Evolutionary conservation across 2,329 filamentous ascomycete genomes (phyloP).

Genomic region (Xylaria sp.): DNA sequence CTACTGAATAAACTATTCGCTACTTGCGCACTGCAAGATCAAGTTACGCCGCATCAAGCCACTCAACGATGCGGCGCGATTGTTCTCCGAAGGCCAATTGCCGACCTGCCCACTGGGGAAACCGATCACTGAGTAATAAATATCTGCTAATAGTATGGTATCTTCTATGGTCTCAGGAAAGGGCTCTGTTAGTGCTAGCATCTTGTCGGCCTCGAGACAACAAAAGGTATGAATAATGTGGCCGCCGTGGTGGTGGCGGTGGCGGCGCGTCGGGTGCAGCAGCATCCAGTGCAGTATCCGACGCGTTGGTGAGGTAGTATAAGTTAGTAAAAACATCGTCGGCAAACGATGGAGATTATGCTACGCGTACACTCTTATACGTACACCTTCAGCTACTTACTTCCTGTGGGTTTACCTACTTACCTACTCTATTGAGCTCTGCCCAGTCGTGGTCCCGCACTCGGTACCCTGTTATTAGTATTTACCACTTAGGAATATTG

Average conservation of each 20-base stretch:
- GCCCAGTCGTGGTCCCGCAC: not conserved
- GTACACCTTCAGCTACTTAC: not conserved
- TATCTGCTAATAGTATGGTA: not conserved
- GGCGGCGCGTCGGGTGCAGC: not conserved
- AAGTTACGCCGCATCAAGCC: constrained; percentile 45
- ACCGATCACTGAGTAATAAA: not conserved
- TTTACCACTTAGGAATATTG: too few species aligned
- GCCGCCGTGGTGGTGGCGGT: constrained; percentile 10
- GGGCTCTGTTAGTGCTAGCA: not conserved
- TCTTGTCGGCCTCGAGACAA: not conserved
- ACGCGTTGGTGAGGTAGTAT: constrained; percentile 5
- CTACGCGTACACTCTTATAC: not conserved
- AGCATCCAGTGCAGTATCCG: constrained; percentile 10
- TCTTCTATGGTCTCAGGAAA: not conserved
- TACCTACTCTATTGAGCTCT: not conserved
- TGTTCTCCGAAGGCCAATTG: constrained; percentile 7
- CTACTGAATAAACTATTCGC: constrained; percentile 4
- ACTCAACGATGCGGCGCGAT: constrained; percentile 9
- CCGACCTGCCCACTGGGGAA: constrained; percentile 10
- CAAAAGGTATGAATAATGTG: not conserved
- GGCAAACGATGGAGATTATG: not conserved
- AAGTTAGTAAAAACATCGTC: not conserved
- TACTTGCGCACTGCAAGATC: constrained; percentile 46
- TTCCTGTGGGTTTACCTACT: not conserved
- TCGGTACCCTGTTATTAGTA: not conserved